These are phyloP conservation scores for Millerozyma miso DNA, from an alignment of 805 yeast species.

Conservation along the genomic window DNA sequence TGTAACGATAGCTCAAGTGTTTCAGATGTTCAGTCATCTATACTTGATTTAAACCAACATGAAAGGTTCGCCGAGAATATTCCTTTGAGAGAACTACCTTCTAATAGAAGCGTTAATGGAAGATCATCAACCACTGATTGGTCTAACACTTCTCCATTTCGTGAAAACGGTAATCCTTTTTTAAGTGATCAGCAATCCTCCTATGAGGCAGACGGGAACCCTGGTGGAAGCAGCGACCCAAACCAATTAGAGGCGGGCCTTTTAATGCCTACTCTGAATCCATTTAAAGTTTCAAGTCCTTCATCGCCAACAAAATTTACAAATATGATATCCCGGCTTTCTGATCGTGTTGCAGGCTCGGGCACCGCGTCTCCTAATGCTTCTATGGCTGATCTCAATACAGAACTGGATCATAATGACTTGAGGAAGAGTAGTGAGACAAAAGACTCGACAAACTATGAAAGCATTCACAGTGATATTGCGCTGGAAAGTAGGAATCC, in stretches of 20 bases:
- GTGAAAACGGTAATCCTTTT: neutral
- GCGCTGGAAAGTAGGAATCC: neutral
- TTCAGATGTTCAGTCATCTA: neutral
- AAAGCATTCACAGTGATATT: neutral
- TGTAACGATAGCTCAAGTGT: neutral
- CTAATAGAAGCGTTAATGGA: neutral
- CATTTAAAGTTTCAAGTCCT: constrained; percentile 2
- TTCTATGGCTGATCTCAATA: neutral
- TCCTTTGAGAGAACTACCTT: constrained; percentile 12
- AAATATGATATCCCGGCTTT: constrained; percentile 22
- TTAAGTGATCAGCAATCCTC: neutral
- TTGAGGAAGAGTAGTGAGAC: neutral
- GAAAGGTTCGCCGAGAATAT: constrained; percentile 13
- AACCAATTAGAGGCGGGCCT: constrained; percentile 17
- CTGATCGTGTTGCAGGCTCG: constrained; percentile 35
- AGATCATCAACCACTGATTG: neutral
- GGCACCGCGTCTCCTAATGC: constrained; percentile 11
- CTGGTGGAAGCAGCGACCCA: neutral
- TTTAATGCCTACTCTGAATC: constrained; percentile 6
- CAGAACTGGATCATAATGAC: neutral
- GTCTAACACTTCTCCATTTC: neutral
- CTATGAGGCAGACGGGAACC: neutral
- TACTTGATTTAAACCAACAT: neutral
- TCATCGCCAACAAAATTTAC: constrained; percentile 21
- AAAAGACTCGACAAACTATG: neutral